Evolutionary conservation across 345 rosid genomes (phyloP), one percentile per base, ranked within the genome.

Genomic region (Mercurialis annua): DNA sequence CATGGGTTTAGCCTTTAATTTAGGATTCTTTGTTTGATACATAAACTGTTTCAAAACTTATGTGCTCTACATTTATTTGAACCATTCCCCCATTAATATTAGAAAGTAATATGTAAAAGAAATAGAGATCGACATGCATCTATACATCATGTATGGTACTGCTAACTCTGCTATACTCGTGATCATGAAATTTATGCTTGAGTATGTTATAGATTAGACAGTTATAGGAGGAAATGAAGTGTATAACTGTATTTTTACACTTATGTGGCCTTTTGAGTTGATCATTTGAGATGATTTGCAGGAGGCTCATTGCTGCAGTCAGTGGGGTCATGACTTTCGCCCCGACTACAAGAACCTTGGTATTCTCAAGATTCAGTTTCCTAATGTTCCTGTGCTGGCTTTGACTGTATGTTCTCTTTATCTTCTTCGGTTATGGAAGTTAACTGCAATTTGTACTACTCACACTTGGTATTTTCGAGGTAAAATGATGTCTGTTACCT

Each of bases 301-400:
- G 98, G 98, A 93, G 85, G 98, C 98, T 69, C 98, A 93, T 85
- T 93, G 98, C 68, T 90, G 98, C 80, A 93, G 97, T 76, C 98
- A 93, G 74, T 93, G 98, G 98, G 98, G 98, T 64, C 98, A 90
- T 50, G 97, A 93, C 75, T 93, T 93, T 78, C 98, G 98, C 48
- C 98, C 97, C 17, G 98, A 93, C 69, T 93, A 93, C 79, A 93
- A 90, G 78, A 90, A 83, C 79, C 91, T 93, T 52, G 85, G 95
- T 62, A 87, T 93, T 71, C 85, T 93, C 59, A 93, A 93, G 83
- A 93, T 87, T 62, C 98, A 89, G 82, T 93, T 93, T 85, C 90
- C 95, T 18, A 82, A 71, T 64, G 89, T 93, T 64, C 96, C 96
- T 6, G 69, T 90, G 77, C 82, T 93, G 74, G 97, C 98, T 76